Evolutionary conservation across 805 yeast species (phyloP).

Genomic region (Barnettozyma pratensis): DNA sequence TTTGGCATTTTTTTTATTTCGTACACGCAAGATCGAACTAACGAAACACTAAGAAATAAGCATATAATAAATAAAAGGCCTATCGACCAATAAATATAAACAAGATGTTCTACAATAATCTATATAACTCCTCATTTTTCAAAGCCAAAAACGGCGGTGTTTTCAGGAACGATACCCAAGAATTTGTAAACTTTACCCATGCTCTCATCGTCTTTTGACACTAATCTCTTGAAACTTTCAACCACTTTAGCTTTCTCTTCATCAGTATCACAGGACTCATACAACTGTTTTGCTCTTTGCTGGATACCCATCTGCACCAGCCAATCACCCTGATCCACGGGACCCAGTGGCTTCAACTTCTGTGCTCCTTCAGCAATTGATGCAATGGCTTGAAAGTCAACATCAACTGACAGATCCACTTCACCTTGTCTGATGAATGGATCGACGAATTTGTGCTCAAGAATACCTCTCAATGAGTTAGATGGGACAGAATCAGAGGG

Average conservation of each 20-base stretch:
- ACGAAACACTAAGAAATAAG: not conserved
- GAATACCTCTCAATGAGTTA: conserved; percentile 70
- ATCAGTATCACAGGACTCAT: conserved; percentile 34
- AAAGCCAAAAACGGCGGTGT: conserved; percentile 8
- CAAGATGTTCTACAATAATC: not conserved
- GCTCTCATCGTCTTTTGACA: conserved; percentile 50
- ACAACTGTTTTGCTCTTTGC: conserved; percentile 56
- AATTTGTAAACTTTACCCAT: conserved; percentile 82
- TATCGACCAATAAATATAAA: too few relatives aligned
- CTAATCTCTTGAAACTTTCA: conserved; percentile 55
- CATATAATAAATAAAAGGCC: conserved; percentile 2
- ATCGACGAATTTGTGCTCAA: conserved; percentile 63
- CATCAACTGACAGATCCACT: conserved; percentile 80
- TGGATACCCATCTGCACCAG: conserved; percentile 72
- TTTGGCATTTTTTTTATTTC: too few relatives aligned
- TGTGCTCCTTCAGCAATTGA: conserved; percentile 21
- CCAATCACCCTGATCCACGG: conserved; percentile 76
- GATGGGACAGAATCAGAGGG: conserved; percentile 56
- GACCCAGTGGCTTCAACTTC: conserved; percentile 40
- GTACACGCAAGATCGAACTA: not conserved
- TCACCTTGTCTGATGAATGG: conserved; percentile 76
- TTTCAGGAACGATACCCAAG: conserved; percentile 52
- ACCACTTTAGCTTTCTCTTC: conserved; percentile 48
- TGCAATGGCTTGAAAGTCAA: conserved; percentile 63
- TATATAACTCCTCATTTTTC: not conserved